Evolutionary conservation across 768 basidiomycete species (phyloP), one percentile per base, ranked within the genome.

Genomic region (Lentinula detonsa): DNA sequence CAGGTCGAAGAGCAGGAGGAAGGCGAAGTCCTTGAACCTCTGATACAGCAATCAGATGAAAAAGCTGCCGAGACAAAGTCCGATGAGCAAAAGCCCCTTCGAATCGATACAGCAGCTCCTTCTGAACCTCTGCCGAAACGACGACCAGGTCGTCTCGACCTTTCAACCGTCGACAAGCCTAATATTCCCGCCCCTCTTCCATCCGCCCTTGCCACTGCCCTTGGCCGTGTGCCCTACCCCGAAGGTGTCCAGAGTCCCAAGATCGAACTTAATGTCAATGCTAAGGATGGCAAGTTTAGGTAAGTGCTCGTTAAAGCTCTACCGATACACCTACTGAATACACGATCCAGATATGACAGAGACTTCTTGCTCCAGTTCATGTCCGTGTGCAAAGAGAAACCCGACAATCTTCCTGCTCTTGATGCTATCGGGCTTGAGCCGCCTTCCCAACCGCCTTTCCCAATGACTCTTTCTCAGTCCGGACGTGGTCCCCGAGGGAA

Each of bases 341-440:
- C 34, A n/a, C 60, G 28, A 53, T 37, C 23, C 63, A 93, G 96
- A 68, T 99, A 99, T 71, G 94, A 98, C 72, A 93, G 95, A 39
- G 93, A 95, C 18, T 99, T 99, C 85, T 82, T 99, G 28, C 75
- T 99, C 96, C 96, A 99, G 71, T 99, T 99, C 78, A 95, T 97
- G 91, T 75, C 77, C 23, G 75, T 96, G 62, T 99, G 96, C 81
- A 91, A 86, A 73, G 96, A 98, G 76, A 95, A 95, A 74, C 96
- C 97, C 3, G 93, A 92, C 58, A 81, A 83, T 59, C 86, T 98
- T 31, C 93, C 94, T 43, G 85, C 93, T 62, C 82, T 98, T 59
- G 93, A 94, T 65, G 88, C 89, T 9, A 88, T 98, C 67, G 96
- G 96, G 59, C 84, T 98, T 57, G 93, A 95, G 68, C 89, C 91